phyloP scores from a whole-genome alignment of 306 rosid genomes.

The Rubus idaeus region DNA sequence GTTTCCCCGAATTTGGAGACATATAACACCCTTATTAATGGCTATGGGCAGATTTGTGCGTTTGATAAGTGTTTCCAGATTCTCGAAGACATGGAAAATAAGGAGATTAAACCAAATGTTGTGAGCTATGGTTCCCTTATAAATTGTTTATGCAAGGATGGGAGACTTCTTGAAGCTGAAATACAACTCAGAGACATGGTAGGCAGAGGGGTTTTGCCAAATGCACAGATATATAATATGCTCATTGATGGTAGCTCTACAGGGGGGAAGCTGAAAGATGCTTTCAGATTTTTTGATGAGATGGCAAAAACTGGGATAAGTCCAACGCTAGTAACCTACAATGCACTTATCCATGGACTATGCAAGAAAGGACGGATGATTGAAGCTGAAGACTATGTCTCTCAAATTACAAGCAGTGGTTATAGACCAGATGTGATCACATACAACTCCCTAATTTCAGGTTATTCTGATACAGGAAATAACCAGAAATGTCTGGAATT shows the following conservation, averaged over 20 bases:
- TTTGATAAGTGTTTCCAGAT: constrained; percentile 63
- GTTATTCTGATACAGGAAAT: constrained; percentile 53
- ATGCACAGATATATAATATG: constrained; percentile 72
- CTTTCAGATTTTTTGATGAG: constrained; percentile 56
- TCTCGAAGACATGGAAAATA: constrained; percentile 72
- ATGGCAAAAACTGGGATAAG: constrained; percentile 47
- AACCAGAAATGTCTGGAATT: constrained; percentile 54
- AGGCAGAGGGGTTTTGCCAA: constrained; percentile 54
- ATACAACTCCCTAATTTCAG: constrained; percentile 77
- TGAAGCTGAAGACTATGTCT: constrained; percentile 62
- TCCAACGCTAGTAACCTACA: constrained; percentile 73
- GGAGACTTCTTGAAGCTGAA: constrained; percentile 73
- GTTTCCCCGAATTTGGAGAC: constrained; percentile 55
- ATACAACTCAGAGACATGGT: constrained; percentile 58
- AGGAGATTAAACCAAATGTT: constrained; percentile 65
- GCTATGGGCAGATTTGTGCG: constrained; percentile 49
- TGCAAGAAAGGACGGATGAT: constrained; percentile 55
- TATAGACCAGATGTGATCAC: constrained; percentile 66
- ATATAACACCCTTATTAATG: constrained; percentile 56
- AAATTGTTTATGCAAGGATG: constrained; percentile 61
- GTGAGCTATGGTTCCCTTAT: constrained; percentile 75
- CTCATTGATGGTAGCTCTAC: constrained; percentile 62
- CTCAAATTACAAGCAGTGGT: constrained; percentile 45
- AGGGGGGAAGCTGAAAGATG: constrained; percentile 48
- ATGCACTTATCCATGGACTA: constrained; percentile 63